phyloP scores from a whole-genome alignment of 306 rosid species.

The Pachyrhizus erosus region DNA sequence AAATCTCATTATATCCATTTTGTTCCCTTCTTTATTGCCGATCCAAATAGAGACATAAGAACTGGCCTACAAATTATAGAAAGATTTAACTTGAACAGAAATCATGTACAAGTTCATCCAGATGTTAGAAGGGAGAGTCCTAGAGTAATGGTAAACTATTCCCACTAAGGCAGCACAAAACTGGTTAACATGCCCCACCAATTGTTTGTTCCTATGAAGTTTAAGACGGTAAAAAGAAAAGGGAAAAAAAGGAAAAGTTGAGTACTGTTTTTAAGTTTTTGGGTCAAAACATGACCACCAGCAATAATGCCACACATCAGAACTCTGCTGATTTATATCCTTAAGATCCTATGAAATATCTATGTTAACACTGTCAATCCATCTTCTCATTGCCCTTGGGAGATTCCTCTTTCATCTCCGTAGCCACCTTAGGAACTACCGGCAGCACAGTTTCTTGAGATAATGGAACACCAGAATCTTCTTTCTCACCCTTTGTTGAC shows the following conservation, averaged over 20 bases:
- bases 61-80: neutral
- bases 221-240: neutral
- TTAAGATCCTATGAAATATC: slow-evolving; percentile 37
- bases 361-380: slow-evolving; percentile 32
- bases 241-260: neutral
- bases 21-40: neutral
- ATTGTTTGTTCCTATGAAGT: slow-evolving; percentile 28
- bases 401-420: slow-evolving; percentile 36
- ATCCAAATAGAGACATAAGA: neutral
- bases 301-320: too few species aligned
- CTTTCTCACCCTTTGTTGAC: slow-evolving; percentile 32
- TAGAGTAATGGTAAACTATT: slow-evolving; percentile 19
- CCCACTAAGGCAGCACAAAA: slow-evolving; percentile 23
- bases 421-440: slow-evolving; percentile 28
- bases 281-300: slow-evolving; percentile 35
- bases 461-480: slow-evolving; percentile 37
- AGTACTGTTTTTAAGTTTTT: slow-evolving; percentile 32
- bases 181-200: slow-evolving; percentile 18
- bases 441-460: slow-evolving; percentile 12
- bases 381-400: slow-evolving; percentile 27
- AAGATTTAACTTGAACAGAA: neutral
- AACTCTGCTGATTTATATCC: neutral
- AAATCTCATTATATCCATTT: neutral
- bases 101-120: slow-evolving; percentile 39
- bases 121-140: slow-evolving; percentile 16